Base-by-base conservation (phyloP, 495 filamentous ascomycete genomes). In the Daldinia bambusicola region DNA sequence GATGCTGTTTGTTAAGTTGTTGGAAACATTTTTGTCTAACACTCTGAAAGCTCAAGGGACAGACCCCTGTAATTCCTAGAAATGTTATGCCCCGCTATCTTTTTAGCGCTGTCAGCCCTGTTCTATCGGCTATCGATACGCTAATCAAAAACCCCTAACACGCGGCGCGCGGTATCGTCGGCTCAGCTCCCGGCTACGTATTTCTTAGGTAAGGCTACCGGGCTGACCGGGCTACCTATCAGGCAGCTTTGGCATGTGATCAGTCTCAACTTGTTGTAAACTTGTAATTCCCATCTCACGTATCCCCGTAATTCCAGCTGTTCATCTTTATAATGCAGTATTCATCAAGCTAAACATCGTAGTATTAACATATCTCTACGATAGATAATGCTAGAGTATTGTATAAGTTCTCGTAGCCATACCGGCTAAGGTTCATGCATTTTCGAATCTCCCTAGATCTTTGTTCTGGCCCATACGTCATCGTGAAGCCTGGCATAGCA, bases 381-480 rank as follows among this genome's bases (percentile, higher is more conserved):
- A 18, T 34, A 41, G 8, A 72, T 34, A 30, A 72, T 68, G 64
- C n/a, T 34, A 72, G 14, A 57, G 8, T 8, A 26, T 65, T 34
- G 48, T 53, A 45, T 5, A 64, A 32, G 1, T 45, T 31, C 32
- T 20, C 34, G 20, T 52, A 51, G 66, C 56, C 70, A 59, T 32
- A 20, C 20, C 16, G 69, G 69, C 60, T 67, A 22, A 63, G 40
- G 30, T 60, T 57, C 30, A 63, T 55, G 52, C 63, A 51, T 38
- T 32, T 41, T 12, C 30, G 30, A 65, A 61, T 22, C 64, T 72
- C 64, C 12, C 50, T 52, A 7, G 37, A 3, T 34, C 37, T 10
- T 71, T 13, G 18, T 32, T 43, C 60, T n/a, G n/a, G n/a, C n/a
- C n/a, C n/a, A n/a, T 71, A 74, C 70, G 64, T 75, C 69, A 76